Percentiles rank a stretch among this genome's conserved stretches.
phyloP scores from a whole-genome alignment of 345 rosid species.

The Gossypium turneri region DNA sequence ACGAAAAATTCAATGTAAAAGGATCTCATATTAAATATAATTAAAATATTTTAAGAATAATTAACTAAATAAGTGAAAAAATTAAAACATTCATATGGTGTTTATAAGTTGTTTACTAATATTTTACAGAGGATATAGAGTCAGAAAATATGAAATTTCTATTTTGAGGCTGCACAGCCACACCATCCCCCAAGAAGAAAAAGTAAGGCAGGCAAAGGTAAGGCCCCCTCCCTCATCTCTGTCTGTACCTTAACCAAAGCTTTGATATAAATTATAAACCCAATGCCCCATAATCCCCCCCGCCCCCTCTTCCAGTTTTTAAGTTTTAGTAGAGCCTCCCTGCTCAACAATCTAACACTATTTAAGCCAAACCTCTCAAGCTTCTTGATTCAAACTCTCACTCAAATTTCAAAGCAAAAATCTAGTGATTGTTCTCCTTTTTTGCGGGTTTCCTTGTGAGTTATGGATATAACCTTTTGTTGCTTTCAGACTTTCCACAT shows the following conservation, averaged over 20 bases:
- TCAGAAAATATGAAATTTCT: not conserved
- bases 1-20: too few relatives aligned
- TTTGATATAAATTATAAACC: constrained; percentile 25
- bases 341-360: not conserved
- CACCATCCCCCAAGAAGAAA: not conserved
- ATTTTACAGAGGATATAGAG: not conserved
- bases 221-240: not conserved
- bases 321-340: too few relatives aligned
- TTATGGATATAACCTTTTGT: constrained; percentile 16
- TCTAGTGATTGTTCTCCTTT: not conserved
- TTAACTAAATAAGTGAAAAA: too few relatives aligned
- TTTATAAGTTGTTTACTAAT: too few relatives aligned
- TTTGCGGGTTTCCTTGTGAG: not conserved
- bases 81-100: too few relatives aligned
- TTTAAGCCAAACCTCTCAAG: not conserved
- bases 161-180: not conserved
- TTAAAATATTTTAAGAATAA: too few relatives aligned
- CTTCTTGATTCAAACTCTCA: not conserved
- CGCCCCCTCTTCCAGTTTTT: too few relatives aligned
- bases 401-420: not conserved
- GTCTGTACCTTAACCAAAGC: constrained; percentile 4
- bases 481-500: constrained; percentile 22
- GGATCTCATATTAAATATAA: too few relatives aligned
- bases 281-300: not conserved
- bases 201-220: not conserved